Conservation (phyloP, 495 filamentous ascomycete species). For the Copromyces sp. region DNA sequence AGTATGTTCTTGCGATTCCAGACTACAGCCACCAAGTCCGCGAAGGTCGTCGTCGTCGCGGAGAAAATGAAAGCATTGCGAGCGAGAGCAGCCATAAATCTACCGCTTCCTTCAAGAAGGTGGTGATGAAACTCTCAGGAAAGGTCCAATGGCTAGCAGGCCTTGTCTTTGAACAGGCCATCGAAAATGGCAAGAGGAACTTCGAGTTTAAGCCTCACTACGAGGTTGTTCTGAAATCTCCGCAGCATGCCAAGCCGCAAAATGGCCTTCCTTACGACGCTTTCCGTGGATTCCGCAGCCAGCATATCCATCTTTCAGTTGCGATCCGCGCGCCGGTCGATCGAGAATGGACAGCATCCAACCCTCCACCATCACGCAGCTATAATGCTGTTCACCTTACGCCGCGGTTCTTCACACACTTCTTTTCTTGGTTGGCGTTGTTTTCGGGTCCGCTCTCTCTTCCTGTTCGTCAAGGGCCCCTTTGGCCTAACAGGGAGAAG, state of each 20-base stretch:
- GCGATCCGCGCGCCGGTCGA: slow-evolving; percentile 75
- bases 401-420: slow-evolving; percentile 94
- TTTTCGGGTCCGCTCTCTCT: slow-evolving; percentile 93
- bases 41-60: slow-evolving; percentile 44
- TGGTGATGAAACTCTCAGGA: slow-evolving; percentile 95
- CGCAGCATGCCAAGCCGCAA: slow-evolving; percentile 53
- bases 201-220: slow-evolving; percentile 91
- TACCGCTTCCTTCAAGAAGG: slow-evolving; percentile 83
- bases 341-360: slow-evolving; percentile 67
- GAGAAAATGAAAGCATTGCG: slow-evolving; percentile 52
- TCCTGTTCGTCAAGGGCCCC: slow-evolving; percentile 78
- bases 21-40: slow-evolving; percentile 86
- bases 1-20: slow-evolving; percentile 87
- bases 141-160: slow-evolving; percentile 86
- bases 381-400: slow-evolving; percentile 93
- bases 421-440: slow-evolving; percentile 95
- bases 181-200: slow-evolving; percentile 51
- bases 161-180: slow-evolving; percentile 80
- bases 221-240: slow-evolving; percentile 75
- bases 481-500: slow-evolving; percentile 89
- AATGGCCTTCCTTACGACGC: slow-evolving; percentile 67
- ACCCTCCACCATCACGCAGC: slow-evolving; percentile 62
- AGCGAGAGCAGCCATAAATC: slow-evolving; percentile 59
- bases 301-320: slow-evolving; percentile 90
- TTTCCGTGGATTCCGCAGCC: slow-evolving; percentile 84